These are phyloP conservation scores for Capronia coronata DNA, from an alignment of 2,329 filamentous ascomycete species.

Conservation along the genomic window DNA sequence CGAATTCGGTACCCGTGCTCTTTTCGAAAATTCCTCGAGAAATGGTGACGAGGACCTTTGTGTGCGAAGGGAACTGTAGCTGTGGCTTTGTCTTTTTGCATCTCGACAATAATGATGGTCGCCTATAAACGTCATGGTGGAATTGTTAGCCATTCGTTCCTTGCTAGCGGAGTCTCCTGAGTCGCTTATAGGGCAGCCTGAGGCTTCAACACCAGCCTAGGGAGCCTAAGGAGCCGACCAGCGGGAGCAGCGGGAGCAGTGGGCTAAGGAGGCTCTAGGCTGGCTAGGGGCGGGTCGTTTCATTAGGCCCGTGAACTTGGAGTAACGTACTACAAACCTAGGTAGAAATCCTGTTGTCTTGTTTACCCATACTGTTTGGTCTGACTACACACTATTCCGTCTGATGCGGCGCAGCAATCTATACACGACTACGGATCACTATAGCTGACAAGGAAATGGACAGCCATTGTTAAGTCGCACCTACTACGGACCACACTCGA, in stretches of 20 bases:
- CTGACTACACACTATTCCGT: not conserved
- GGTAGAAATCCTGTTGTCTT: not conserved
- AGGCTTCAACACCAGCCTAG: too few species aligned
- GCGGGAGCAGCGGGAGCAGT: not conserved
- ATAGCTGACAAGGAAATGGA: not conserved
- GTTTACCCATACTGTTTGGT: not conserved
- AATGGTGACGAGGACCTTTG: not conserved
- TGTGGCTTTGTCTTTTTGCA: not conserved
- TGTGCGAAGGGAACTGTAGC: not conserved
- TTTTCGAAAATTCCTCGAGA: not conserved
- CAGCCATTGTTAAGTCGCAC: not conserved
- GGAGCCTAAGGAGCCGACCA: too few species aligned
- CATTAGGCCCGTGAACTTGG: too few species aligned
- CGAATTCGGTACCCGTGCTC: not conserved
- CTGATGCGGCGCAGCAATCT: not conserved
- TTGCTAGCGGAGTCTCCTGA: too few species aligned
- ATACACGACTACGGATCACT: not conserved
- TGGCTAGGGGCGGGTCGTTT: not conserved
- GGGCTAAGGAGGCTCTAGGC: too few species aligned
- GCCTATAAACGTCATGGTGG: not conserved
- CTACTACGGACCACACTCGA: conserved; percentile 1
- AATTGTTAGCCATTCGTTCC: not conserved
- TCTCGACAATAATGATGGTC: not conserved
- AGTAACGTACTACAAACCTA: too few species aligned
- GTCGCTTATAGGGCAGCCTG: too few species aligned